Evolutionary conservation across 768 basidiomycete species (phyloP).

Genomic region (Pulveroboletus sp.): DNA sequence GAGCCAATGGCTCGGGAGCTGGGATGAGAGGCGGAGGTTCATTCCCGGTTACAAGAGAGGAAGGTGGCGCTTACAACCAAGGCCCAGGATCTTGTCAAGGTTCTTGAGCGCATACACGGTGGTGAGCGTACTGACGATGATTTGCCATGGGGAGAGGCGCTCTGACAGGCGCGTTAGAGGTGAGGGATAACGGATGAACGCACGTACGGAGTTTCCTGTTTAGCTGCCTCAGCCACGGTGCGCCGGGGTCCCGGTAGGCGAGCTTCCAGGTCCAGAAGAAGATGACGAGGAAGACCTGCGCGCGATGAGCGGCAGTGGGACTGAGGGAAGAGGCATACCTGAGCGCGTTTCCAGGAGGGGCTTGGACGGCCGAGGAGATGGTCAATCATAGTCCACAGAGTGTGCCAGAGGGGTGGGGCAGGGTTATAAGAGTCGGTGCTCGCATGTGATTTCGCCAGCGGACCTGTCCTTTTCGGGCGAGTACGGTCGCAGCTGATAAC

Average conservation of each 20-base stretch:
- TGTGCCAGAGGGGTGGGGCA: constrained; percentile 2
- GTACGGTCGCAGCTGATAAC: background rate
- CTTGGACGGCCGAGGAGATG: constrained; percentile 85
- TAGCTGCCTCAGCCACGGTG: constrained; percentile 55
- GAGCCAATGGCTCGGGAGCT: constrained; percentile 93
- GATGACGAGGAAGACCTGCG: constrained; percentile 83
- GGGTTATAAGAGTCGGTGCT: constrained; percentile 7
- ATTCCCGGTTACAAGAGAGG: background rate
- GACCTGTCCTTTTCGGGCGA: constrained; percentile 18
- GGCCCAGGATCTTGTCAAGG: constrained; percentile 78
- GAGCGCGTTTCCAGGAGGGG: constrained; percentile 84
- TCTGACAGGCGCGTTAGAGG: constrained; percentile 35
- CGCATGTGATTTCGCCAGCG: constrained; percentile 33
- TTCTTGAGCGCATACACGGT: constrained; percentile 79
- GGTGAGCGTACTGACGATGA: constrained; percentile 83
- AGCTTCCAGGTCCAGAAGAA: constrained; percentile 90
- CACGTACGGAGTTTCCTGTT: constrained; percentile 60
- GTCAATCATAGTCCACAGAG: constrained; percentile 70
- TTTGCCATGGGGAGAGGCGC: constrained; percentile 94
- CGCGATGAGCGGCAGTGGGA: constrained; percentile 1
- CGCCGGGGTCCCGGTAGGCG: constrained; percentile 52
- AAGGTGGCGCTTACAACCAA: constrained; percentile 49
- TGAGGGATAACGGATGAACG: background rate
- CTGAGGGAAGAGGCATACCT: constrained; percentile 40
- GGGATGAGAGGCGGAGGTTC: constrained; percentile 6